These are phyloP conservation scores for Neurospora sp. DNA, from an alignment of 495 filamentous ascomycete species.

Conservation along the genomic window DNA sequence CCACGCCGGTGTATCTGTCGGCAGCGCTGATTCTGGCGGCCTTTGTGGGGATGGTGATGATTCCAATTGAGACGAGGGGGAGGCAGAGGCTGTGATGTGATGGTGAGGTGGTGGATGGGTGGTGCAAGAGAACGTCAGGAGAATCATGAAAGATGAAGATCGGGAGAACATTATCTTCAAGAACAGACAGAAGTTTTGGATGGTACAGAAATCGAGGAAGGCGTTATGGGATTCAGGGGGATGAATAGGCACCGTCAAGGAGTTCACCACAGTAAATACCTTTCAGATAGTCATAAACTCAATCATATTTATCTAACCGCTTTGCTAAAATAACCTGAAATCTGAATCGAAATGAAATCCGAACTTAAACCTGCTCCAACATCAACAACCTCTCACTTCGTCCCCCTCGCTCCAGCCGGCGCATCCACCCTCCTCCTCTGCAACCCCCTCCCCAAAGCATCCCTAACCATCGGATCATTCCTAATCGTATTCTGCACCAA, in stretches of 20 bases:
- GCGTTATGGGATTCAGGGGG: neutral
- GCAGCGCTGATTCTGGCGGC: conserved; percentile 60
- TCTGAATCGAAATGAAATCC: neutral
- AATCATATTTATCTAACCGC: neutral
- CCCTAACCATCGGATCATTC: conserved; percentile 63
- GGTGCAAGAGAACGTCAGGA: neutral
- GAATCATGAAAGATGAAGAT: neutral
- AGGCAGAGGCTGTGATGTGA: conserved; percentile 51
- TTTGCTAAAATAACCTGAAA: neutral
- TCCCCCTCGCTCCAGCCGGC: conserved; percentile 46
- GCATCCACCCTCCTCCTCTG: conserved; percentile 48
- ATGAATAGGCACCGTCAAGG: neutral
- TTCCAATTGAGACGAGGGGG: conserved; percentile 69
- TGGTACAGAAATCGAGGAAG: neutral
- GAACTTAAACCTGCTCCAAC: neutral
- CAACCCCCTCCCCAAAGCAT: conserved; percentile 56
- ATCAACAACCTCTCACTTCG: conserved; percentile 18
- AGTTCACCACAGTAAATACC: neutral
- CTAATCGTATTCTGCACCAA: conserved; percentile 65
- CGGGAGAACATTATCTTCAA: too few relatives aligned
- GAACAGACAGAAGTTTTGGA: neutral
- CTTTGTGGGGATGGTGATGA: conserved; percentile 47
- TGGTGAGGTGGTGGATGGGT: neutral
- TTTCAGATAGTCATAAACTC: neutral
- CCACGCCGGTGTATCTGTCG: conserved; percentile 62